Conservation (phyloP, 805 yeast genomes). For the Nakazawaea laoshanensis region DNA sequence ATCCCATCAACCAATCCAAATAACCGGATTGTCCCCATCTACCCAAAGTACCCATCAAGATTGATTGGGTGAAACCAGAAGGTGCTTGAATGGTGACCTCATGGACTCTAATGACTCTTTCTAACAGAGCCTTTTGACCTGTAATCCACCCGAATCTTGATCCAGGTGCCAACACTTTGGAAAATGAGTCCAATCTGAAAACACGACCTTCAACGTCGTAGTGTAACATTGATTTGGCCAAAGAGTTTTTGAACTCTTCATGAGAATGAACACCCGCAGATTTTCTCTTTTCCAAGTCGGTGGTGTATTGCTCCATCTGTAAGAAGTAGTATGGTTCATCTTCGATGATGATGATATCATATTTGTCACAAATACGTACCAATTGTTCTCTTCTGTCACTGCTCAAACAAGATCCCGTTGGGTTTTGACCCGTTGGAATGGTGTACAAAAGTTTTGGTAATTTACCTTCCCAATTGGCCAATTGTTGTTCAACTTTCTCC, state of each 20-base stretch:
- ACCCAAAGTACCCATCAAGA: constrained; percentile 60
- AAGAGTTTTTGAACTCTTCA: constrained; percentile 54
- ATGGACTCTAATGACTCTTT: constrained; percentile 60
- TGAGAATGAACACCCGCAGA: constrained; percentile 30
- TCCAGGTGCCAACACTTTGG: constrained; percentile 91
- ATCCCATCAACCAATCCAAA: constrained; percentile 79
- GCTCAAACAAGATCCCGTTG: constrained; percentile 84
- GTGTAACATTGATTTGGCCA: constrained; percentile 70
- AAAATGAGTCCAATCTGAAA: constrained; percentile 79
- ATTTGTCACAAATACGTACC: constrained; percentile 72
- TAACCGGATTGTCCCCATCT: constrained; percentile 91
- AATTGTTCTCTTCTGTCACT: constrained; percentile 69
- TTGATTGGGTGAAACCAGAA: constrained; percentile 70
- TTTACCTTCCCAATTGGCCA: constrained; percentile 50
- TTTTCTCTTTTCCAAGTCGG: constrained; percentile 22
- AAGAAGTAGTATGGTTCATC: constrained; percentile 97
- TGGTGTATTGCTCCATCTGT: constrained; percentile 78
- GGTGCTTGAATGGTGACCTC: constrained; percentile 80
- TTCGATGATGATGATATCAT: constrained; percentile 81
- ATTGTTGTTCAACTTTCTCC: constrained; percentile 40
- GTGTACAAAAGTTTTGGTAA: constrained; percentile 82
- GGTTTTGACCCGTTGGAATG: constrained; percentile 96
- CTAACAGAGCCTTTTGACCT: constrained; percentile 56
- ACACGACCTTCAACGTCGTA: constrained; percentile 86
- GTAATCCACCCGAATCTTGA: constrained; percentile 84